Evolutionary conservation across 2,329 filamentous ascomycete genomes (phyloP).

Genomic region (Trichothecium sympodiale): DNA sequence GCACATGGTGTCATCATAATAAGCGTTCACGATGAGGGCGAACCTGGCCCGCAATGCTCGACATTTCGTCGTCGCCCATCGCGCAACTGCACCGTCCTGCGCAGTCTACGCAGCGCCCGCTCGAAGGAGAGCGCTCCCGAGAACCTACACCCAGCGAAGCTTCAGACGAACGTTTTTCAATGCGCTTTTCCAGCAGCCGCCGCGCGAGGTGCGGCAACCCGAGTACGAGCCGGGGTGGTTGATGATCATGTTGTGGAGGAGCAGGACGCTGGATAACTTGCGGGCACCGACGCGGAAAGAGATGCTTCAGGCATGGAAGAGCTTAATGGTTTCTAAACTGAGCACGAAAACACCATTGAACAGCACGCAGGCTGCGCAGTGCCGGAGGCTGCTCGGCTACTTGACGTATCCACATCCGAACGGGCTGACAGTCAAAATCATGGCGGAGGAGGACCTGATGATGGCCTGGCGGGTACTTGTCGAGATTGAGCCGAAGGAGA

Average conservation of each 20-base stretch:
- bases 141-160: slow-evolving; percentile 8
- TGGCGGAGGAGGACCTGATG: slow-evolving; percentile 29
- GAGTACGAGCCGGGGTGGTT: slow-evolving; percentile 61
- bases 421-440: slow-evolving; percentile 21
- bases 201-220: slow-evolving; percentile 47
- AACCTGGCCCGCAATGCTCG: slow-evolving; percentile 32
- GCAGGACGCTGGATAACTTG: slow-evolving; percentile 49
- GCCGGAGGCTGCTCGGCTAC: slow-evolving; percentile 48
- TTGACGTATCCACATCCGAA: slow-evolving; percentile 23
- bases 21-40: slow-evolving; percentile 31
- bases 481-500: slow-evolving; percentile 28
- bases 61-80: slow-evolving; percentile 24
- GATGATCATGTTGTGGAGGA: slow-evolving; percentile 57
- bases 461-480: slow-evolving; percentile 33
- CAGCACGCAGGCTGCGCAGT: slow-evolving; percentile 51
- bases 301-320: slow-evolving; percentile 51
- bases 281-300: slow-evolving; percentile 54
- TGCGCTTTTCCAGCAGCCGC: slow-evolving; percentile 47
- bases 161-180: slow-evolving; percentile 41
- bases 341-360: slow-evolving; percentile 41
- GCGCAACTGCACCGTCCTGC: slow-evolving; percentile 21
- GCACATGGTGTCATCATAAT: not conserved
- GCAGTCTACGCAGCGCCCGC: slow-evolving; percentile 15
- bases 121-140: slow-evolving; percentile 14
- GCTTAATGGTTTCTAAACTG: slow-evolving; percentile 50